Base-by-base conservation (phyloP, 345 rosid genomes). In the Eucalyptus marginata region DNA sequence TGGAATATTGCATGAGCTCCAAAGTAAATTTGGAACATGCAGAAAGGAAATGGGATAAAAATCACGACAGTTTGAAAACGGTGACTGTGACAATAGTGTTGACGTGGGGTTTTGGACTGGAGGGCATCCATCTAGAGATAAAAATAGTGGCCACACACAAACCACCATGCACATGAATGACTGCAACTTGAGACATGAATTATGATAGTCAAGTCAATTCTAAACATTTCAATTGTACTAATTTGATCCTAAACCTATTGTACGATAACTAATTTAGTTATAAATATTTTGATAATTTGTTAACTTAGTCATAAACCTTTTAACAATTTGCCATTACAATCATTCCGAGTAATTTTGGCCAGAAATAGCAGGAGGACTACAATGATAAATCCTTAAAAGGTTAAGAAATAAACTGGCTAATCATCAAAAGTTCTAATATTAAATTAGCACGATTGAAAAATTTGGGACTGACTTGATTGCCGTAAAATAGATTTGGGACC, bases 331-430 rank as follows among this genome's bases (percentile, higher is more conserved):
- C 0, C 0, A 15, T 15, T 50, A 15, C 52, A 50, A 50, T 50
- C 7, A 50, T 50, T 2, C 1, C 0, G 0, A 4, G 58, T 52
- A 52, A 52, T 52, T 52, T 18, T 52, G 10, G 10, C 10, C 2
- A 18, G 0, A 52, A 52, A 52, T 52, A 17, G 58, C 0, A 17
- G 0, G 0, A 51, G 58, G 58, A 52, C 58, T 52, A 3, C 1
- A 52, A 17, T 1, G 58, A 52, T 18, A 52, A 52, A 52, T 52
- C 58, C 24, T 52, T 52, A 52, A 52, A 51, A 52, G 24, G 3
- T 52, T 7, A 17, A 52, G 22, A 18, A 18, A 17, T 56, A 20
- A 56, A 56, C 5, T 56, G 24, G 0, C 29, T 20, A 24, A 56
- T 20, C 12, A 56, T 56, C 12, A 56, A 24, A 24, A 50, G 52